These are phyloP conservation scores for Cornus florida DNA, from an alignment of 148 eudicot genomes.

Conservation along the genomic window DNA sequence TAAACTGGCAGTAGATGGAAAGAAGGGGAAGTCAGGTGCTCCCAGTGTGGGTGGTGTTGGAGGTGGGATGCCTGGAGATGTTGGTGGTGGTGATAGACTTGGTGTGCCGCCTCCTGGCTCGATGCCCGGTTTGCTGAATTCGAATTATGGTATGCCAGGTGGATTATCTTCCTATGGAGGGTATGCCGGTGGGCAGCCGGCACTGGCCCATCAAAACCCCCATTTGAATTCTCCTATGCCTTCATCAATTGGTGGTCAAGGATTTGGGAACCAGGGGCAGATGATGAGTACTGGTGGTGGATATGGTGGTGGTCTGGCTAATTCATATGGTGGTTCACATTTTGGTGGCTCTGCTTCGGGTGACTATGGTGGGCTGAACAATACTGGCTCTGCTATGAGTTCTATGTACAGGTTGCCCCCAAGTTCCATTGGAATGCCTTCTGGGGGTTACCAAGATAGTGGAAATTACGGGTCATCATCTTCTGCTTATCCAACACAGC, in stretches of 20 bases:
- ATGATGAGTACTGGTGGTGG: slow-evolving; percentile 37
- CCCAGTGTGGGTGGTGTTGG: slow-evolving; percentile 17
- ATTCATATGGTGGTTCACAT: slow-evolving; percentile 49
- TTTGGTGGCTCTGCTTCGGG: slow-evolving; percentile 47
- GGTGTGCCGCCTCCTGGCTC: slow-evolving; percentile 25
- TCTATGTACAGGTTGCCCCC: slow-evolving; percentile 60
- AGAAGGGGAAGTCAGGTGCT: slow-evolving; percentile 54
- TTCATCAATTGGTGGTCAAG: slow-evolving; percentile 21
- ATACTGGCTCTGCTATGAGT: slow-evolving; percentile 7
- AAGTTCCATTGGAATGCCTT: slow-evolving; percentile 43
- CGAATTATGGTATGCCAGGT: slow-evolving; percentile 37
- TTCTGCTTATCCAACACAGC: slow-evolving; percentile 42
- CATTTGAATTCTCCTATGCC: slow-evolving; percentile 15
- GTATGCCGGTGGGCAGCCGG: slow-evolving; percentile 31
- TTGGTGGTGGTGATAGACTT: slow-evolving; percentile 26
- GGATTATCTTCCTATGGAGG: slow-evolving; percentile 27
- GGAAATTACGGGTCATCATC: slow-evolving; percentile 55
- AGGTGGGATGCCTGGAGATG: slow-evolving; percentile 22
- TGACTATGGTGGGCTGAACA: slow-evolving; percentile 38
- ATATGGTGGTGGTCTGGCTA: slow-evolving; percentile 31
- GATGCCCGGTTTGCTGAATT: slow-evolving; percentile 27
- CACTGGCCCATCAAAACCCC: slow-evolving; percentile 25
- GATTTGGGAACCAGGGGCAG: slow-evolving; percentile 40
- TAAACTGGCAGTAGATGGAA: slow-evolving; percentile 87
- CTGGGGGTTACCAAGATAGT: slow-evolving; percentile 58